These are phyloP conservation scores for Macadamia integrifolia DNA, from an alignment of 164 flowering plant species.

Conservation along the genomic window DNA sequence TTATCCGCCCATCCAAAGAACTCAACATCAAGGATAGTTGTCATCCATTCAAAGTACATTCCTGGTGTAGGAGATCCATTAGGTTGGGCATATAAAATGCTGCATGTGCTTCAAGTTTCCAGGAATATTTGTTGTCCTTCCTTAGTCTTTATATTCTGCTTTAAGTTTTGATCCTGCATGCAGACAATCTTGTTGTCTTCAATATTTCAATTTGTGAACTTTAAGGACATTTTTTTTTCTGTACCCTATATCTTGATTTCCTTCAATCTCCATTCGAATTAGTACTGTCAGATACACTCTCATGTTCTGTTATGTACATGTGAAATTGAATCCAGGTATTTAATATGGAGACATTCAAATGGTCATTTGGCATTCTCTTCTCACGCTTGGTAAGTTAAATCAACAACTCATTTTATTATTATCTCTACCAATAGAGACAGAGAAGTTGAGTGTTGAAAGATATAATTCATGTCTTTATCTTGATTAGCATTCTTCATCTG, in stretches of 20 bases:
- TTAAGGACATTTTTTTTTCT: not conserved
- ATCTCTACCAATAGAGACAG: not conserved
- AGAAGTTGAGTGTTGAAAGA: too few species aligned
- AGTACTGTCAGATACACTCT: not conserved
- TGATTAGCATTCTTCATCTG: not conserved
- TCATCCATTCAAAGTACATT: too few species aligned
- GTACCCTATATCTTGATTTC: not conserved
- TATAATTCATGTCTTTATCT: too few species aligned
- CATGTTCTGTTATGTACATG: not conserved
- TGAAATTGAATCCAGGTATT: slow-evolving; percentile 48
- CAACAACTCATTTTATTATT: not conserved
- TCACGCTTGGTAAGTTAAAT: slow-evolving; percentile 76
- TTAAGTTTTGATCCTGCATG: not conserved
- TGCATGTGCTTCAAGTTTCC: not conserved
- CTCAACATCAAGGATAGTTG: too few species aligned
- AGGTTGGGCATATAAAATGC: too few species aligned
- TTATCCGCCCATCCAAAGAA: too few species aligned
- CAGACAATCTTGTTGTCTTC: not conserved
- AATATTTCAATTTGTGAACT: not conserved
- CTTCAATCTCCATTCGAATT: not conserved
- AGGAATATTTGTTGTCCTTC: too few species aligned
- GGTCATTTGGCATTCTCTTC: slow-evolving; percentile 98
- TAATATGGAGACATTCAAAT: slow-evolving; percentile 84
- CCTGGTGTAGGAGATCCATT: too few species aligned
- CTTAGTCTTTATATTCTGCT: too few species aligned